Percentiles rank a stretch among this genome's conserved stretches.
These are phyloP conservation scores for Backusella psychrophila DNA, from an alignment of 192 early-diverging fungal genomes.

Conservation along the genomic window DNA sequence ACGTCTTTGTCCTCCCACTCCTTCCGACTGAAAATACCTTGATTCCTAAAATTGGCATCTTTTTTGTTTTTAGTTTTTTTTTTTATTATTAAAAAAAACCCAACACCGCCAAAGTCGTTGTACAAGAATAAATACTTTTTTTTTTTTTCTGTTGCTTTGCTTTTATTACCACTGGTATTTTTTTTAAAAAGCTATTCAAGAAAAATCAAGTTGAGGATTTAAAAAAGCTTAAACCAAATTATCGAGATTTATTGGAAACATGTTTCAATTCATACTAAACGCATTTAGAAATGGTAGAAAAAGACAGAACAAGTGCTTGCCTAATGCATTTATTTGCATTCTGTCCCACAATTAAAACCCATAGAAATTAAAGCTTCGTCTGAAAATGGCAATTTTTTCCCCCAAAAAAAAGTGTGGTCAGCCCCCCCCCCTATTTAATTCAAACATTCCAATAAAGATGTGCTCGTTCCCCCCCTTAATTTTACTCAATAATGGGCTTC, in stretches of 20 bases:
- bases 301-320: not conserved
- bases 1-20: no score
- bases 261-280: not conserved
- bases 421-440: not conserved
- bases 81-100: not conserved
- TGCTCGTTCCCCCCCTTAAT: no score
- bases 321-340: not conserved
- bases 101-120: not conserved
- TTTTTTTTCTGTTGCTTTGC: not conserved
- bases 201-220: not conserved
- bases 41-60: not conserved
- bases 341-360: not conserved
- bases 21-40: no score
- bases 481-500: not conserved
- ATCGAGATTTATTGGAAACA: not conserved
- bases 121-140: not conserved
- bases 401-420: not conserved
- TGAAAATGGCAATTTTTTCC: not conserved
- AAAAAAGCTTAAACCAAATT: not conserved
- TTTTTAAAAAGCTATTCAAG: not conserved
- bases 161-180: not conserved
- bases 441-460: not conserved
- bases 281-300: not conserved
- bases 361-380: not conserved
- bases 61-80: slow-evolving; percentile 6